Evolutionary conservation across 2,329 filamentous ascomycete species (phyloP), one percentile per base, ranked within the genome.

Genomic region (Teratosphaeria pseudoeucalypti): DNA sequence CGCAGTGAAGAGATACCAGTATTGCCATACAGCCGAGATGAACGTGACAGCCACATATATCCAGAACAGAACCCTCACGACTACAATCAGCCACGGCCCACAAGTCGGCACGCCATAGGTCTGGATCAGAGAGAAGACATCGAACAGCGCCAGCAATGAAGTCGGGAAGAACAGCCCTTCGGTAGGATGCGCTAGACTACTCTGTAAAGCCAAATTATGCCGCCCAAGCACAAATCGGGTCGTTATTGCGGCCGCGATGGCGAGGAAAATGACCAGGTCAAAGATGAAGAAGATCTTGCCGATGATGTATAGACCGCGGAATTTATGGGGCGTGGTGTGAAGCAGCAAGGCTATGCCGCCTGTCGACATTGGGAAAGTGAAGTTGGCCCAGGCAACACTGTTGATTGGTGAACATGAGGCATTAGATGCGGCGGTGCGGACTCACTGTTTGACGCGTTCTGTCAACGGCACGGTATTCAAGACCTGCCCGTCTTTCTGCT

Each of bases 21-120:
- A 75, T 70, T 89, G 86, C 1, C 78, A 74, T 1, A 89, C 74
- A 6, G 85, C 84, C 0, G 86, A 69, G 5, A 79, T 62, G 54
- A 88, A 81, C 0, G 85, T 84, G 39, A 80, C 69, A 3, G 76
- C 73, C 7, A 85, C 78, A 67, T 91, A 91, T 1, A 78, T 73
- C 86, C 88, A 92, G 71, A 89, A 92, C 4, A 83, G 77, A 0
- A 85, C 77, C 58, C 85, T 78, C 4, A 89, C 79, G 0, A 78
- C 80, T 68, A 79, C 80, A 1, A 80, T 73, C 6, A 88, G 80
- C 65, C 81, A 80, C 0, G 73, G 64, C 0, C 82, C 81, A 77
- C 72, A 43, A 14, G 80, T 71, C 0, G 82, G 80, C 26, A 86
- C 82, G 32, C 82, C 85, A 68, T 89, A 90, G 4, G 78, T 77